phyloP scores from a whole-genome alignment of 75 land plant genomes.

The Pinus tabuliformis region DNA sequence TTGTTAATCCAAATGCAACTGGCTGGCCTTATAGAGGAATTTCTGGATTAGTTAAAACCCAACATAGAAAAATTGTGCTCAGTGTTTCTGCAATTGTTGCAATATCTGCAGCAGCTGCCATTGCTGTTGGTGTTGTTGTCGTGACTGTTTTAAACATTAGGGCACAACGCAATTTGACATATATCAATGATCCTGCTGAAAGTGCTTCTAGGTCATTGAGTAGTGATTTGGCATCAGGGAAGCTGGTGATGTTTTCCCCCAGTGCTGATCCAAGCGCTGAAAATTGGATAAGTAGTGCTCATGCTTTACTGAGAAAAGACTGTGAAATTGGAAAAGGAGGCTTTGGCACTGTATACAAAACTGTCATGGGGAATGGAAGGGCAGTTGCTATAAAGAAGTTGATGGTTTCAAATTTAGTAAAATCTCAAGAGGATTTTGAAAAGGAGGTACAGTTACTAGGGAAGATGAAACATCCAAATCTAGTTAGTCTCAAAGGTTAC shows the following conservation, averaged over 20 bases:
- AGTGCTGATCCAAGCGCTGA: conserved; percentile 22
- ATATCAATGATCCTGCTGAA: conserved; percentile 39
- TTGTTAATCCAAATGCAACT: conserved; percentile 73
- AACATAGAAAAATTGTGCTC: conserved; percentile 44
- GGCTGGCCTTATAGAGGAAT: background rate
- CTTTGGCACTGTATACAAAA: conserved; percentile 82
- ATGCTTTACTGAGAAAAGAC: conserved; percentile 70
- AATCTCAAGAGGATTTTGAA: conserved; percentile 83
- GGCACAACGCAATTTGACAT: conserved; percentile 46
- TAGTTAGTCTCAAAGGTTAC: conserved; percentile 76
- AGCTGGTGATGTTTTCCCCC: conserved; percentile 70
- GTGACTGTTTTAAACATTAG: conserved; percentile 67
- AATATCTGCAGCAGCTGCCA: conserved; percentile 76
- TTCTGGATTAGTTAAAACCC: conserved; percentile 5
- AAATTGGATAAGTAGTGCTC: conserved; percentile 53
- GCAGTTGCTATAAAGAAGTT: conserved; percentile 81
- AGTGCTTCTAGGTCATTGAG: conserved; percentile 31
- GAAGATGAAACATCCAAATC: conserved; percentile 74
- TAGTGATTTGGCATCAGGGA: conserved; percentile 45
- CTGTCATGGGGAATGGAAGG: conserved; percentile 55
- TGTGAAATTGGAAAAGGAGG: conserved; percentile 84
- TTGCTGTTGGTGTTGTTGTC: conserved; percentile 63
- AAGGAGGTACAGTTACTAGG: conserved; percentile 71
- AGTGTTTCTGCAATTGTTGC: conserved; percentile 88
- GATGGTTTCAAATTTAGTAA: conserved; percentile 52